Evolutionary conservation across 495 filamentous ascomycete genomes (phyloP), one percentile per base, ranked within the genome.

Genomic region (Jackrogersella minutella): DNA sequence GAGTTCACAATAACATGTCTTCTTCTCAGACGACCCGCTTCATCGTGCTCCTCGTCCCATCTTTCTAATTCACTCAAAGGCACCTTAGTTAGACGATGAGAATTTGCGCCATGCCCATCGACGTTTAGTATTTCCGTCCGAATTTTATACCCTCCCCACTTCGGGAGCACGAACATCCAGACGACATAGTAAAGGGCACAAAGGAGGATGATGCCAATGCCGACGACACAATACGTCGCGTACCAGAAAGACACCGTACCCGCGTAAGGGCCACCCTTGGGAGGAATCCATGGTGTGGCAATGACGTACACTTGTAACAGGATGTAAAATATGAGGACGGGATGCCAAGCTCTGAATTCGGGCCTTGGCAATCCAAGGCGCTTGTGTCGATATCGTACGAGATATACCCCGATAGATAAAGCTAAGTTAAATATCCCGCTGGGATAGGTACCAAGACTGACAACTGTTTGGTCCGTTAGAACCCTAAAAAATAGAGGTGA

Each of bases 211-310:
- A 86, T 78, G 17, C 72, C 84, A 34, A 88, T 76, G 1, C 86
- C 85, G 8, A 80, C 78, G 2, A 84, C 86, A 17, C 79, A 76
- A 58, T 89, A 89, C 5, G 87, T 88, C 3, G 79, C 87, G 59
- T 90, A 90, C 86, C 86, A 90, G 66, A 90, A 90, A 47, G 82
- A 87, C 1, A 90, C 86, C 57, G 86, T 81, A 0, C 87, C 87
- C 0, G 82, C 85, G 37, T 77, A 78, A 0, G 80, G 78, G 0
- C 88, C 88, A 2, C 73, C 78, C 1, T 76, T 77, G 0, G 88
- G 88, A 22, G 88, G 87, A 58, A 87, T 89, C 88, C 87, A 90
- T 4, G 88, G 88, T 71, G 86, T 85, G 8, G 85, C 77, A 17
- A 90, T 70, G 51, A 87, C 74, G 62, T 87, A 90, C 0, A 85